These are phyloP conservation scores for Noccaea bulbosa DNA, from an alignment of 345 rosid species.

Conservation along the genomic window DNA sequence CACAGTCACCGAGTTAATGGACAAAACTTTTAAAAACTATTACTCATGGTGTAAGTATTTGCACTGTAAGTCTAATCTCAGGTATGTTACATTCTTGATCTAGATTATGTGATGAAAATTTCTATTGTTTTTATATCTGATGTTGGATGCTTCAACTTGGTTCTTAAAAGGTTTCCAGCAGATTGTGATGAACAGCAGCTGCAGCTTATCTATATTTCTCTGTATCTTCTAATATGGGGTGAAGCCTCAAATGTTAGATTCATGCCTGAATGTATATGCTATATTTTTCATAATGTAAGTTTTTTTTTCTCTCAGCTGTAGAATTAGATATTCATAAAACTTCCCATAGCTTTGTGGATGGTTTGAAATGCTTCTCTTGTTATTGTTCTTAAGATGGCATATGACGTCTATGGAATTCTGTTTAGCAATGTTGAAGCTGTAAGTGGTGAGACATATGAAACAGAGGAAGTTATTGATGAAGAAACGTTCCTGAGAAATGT, in stretches of 20 bases:
- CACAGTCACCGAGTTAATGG: slow-evolving; percentile 56
- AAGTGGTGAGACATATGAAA: slow-evolving; percentile 57
- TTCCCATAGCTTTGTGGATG: slow-evolving; percentile 25
- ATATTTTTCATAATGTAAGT: slow-evolving; percentile 87
- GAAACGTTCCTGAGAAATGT: slow-evolving; percentile 79
- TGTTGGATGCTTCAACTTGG: slow-evolving; percentile 33
- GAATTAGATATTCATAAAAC: slow-evolving; percentile 60
- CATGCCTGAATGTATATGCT: slow-evolving; percentile 99
- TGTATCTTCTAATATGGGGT: slow-evolving; percentile 97
- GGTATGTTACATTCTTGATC: slow-evolving; percentile 49
- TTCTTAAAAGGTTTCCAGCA: slow-evolving; percentile 56
- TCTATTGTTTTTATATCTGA: slow-evolving; percentile 26
- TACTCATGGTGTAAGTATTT: slow-evolving; percentile 86
- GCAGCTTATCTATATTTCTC: slow-evolving; percentile 75
- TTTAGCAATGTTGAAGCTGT: slow-evolving; percentile 57
- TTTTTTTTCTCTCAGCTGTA: slow-evolving; percentile 50
- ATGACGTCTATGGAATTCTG: slow-evolving; percentile 61
- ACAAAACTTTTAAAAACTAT: slow-evolving; percentile 76
- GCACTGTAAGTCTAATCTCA: slow-evolving; percentile 50
- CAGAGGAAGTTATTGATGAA: slow-evolving; percentile 59
- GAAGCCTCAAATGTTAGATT: slow-evolving; percentile 98
- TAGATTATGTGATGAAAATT: slow-evolving; percentile 25
- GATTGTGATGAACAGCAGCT: slow-evolving; percentile 55
- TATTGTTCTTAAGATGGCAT: slow-evolving; percentile 69
- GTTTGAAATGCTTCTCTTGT: neutral